Conservation (phyloP, 1,139 yeast species). For the Candida tetrigidarum region DNA sequence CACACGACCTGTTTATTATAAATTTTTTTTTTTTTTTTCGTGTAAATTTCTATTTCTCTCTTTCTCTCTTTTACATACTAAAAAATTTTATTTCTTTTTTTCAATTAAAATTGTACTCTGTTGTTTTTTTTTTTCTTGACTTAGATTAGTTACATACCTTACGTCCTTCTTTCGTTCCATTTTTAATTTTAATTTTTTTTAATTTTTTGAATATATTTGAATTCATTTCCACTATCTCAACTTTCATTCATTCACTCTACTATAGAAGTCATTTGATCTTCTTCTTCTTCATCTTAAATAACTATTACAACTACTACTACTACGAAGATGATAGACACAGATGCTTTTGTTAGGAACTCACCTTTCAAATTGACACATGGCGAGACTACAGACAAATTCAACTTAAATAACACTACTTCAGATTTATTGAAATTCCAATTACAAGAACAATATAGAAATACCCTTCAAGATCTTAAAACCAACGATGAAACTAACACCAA, state of each 20-base stretch:
- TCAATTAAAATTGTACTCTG: too few species aligned
- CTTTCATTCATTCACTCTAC: not conserved
- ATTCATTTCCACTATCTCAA: not conserved
- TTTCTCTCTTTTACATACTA: not conserved
- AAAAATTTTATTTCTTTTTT: not conserved
- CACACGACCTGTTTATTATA: not conserved
- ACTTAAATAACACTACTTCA: conserved; percentile 42
- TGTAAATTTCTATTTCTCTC: not conserved
- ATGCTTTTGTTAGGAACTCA: conserved; percentile 37
- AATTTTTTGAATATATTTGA: not conserved
- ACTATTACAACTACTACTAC: too few species aligned
- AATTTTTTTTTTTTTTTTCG: not conserved
- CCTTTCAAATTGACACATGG: conserved; percentile 42
- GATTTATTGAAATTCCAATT: conserved; percentile 50
- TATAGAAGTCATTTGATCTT: not conserved
- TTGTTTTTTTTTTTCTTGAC: too few species aligned
- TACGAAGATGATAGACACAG: conserved; percentile 46
- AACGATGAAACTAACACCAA: conserved; percentile 10
- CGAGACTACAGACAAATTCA: conserved; percentile 28
- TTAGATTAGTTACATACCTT: too few species aligned
- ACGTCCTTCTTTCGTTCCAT: too few species aligned
- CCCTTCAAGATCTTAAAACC: conserved; percentile 27
- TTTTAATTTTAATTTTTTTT: too few species aligned
- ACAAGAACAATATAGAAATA: conserved; percentile 43
- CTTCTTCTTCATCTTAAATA: too few species aligned